A percentile compares a stretch with the other conserved stretches of the same genome.
phyloP scores from a whole-genome alignment of 1,139 yeast species.

The Lodderomyces beijingensis region DNA sequence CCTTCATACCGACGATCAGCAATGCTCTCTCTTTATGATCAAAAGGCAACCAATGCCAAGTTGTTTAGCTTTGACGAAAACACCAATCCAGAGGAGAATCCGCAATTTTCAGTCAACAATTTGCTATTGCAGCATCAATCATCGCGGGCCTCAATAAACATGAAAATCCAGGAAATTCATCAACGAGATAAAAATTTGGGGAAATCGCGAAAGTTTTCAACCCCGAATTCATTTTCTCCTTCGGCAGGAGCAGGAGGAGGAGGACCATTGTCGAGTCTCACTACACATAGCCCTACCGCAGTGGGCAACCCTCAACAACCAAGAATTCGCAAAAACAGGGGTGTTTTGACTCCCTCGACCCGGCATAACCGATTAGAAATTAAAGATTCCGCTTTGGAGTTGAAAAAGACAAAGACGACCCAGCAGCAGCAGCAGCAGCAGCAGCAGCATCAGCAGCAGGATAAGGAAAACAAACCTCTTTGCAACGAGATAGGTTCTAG shows the following conservation, averaged over 20 bases:
- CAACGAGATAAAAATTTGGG: constrained; percentile 13
- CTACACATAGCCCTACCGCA: constrained; percentile 7
- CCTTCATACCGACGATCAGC: constrained; percentile 54
- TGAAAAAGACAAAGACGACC: constrained; percentile 25
- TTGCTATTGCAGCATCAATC: constrained; percentile 39
- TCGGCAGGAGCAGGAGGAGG: too few species aligned
- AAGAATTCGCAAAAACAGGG: constrained; percentile 1
- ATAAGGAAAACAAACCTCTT: constrained; percentile 4
- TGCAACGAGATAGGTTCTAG: background rate
- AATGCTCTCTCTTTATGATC: constrained; percentile 50
- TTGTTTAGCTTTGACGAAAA: constrained; percentile 29
- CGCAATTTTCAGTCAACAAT: constrained; percentile 39
- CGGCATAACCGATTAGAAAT: constrained; percentile 39
- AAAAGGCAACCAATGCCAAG: constrained; percentile 31
- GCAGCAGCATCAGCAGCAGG: background rate
- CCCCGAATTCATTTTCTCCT: constrained; percentile 6
- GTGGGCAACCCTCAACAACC: too few species aligned
- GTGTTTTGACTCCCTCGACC: background rate
- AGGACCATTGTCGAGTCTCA: background rate
- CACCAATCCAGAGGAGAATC: constrained; percentile 28
- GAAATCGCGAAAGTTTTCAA: constrained; percentile 9
- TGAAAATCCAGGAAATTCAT: constrained; percentile 24
- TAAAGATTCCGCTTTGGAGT: constrained; percentile 39
- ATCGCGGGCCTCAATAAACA: constrained; percentile 33
- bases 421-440: constrained; percentile 1